Base-by-base conservation (phyloP, 1,284 basidiomycete genomes). In the Heliocybe sulcata region DNA sequence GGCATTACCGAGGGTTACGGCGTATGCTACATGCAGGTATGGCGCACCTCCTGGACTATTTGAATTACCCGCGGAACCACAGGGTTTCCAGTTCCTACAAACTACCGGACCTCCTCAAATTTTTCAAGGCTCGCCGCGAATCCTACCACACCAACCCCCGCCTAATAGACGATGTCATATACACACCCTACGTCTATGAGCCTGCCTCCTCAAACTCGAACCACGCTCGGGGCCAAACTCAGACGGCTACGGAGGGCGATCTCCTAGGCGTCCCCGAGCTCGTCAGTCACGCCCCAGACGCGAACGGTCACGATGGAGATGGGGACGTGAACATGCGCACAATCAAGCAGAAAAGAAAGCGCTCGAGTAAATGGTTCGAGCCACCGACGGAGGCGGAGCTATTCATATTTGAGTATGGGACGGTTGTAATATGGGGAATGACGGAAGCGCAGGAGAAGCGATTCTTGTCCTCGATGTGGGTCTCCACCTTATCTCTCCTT, bases 351-450 rank as follows among this genome's bases (percentile, higher is more conserved):
- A 74, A 70, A 62, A 79, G 75, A 67, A 80, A 77, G 67, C 76
- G 75, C 63, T 82, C 77, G 67, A 31, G 29, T 29, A 85, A 83
- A 67, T 86, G 90, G 65, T 71, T 86, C 62, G 77, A 82, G 45
- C 73, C 82, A 52, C 75, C 83, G 54, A 77, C 81, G 63, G 77
- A 91, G 69, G 90, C 92, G 9, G 93, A 96, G 68, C 88, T 95
- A 57, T 98, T 96, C 70, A 74, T 97, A 60, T 98, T 98, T 72
- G 84, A 90, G 60, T 98, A 97, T 69, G 94, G 94, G 19, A 90
- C 88, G 1, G 90, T 97, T 33, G 94, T 98, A 22, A 90, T 97
- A 54, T 98, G 94, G 95, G 94, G 94, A 25, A 98, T 98, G 94
- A 90, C 92, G 11, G 88, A 95, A 66, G 76, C 82, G 9, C 92